Evolutionary conservation across 768 basidiomycete genomes (phyloP), one percentile per base, ranked within the genome.

Genomic region (Atractiella rhizophila): DNA sequence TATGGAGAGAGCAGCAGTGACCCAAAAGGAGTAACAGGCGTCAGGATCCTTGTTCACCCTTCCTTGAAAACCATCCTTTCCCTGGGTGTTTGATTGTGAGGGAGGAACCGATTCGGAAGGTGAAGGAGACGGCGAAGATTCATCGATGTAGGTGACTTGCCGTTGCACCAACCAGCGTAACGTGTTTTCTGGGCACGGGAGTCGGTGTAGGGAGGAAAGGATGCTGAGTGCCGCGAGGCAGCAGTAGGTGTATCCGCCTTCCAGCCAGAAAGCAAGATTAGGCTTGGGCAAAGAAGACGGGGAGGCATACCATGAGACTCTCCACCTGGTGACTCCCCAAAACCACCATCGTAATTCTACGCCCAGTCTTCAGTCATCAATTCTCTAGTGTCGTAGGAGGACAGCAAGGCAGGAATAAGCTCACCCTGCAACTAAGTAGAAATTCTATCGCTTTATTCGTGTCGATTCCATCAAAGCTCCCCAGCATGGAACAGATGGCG

Each of bases 11-110:
- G 79, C 66, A 8, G 73, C 85, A 3, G 79, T 75, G 50, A 76
- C 76, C 88, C 88, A 98, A 58, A 91, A 96, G 48, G 78, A 80
- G 58, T 98, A 98, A 56, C 88, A 98, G 3, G 83, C 79, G 48
- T 96, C 88, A 5, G 76, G 68, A 4, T 66, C 63, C 60, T 98
- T 98, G 43, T 71, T 74, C 2, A 82, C 82, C 19, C 88, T 67
- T 2, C 88, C 88, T 49, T 75, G 64, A 54, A 83, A 91, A 0
- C 88, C 88, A 0, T 82, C 82, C 0, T 64, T 63, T 0, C 51
- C 45, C 13, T 25, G 8, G 20, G 0, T 21, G 28, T 5, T 16
- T 36, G 35, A 5, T 31, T 28, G 4, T 25, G 25, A 24, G 20
- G 34, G 2, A 15, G 8, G 36, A 34, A 1, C n/a, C 15, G 12